Base-by-base conservation (phyloP, 1,284 basidiomycete species). In the Naganishia sp. region DNA sequence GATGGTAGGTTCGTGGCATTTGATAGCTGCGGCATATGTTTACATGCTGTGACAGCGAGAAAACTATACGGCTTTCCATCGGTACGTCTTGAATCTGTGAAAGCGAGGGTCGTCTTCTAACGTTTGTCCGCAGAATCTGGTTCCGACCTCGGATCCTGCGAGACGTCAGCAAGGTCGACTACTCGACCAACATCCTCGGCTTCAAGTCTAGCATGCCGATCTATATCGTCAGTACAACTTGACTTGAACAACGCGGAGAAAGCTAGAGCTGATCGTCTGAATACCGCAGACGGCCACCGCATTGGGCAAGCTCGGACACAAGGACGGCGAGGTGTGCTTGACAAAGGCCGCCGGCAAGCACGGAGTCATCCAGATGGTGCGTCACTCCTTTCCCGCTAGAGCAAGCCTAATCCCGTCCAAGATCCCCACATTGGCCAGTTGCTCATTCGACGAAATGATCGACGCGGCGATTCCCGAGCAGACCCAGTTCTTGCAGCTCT, bases 291-390 rank as follows among this genome's bases (percentile, higher is more conserved):
- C 85, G 46, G 88, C 88, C 28, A 90, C 90, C 13, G 90, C 90
- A 1, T 81, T 89, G 0, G 94, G 94, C 39, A 96, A 95, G 81
- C 87, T 98, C 2, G 94, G 92, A 6, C 94, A 96, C 74, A 91
- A 92, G 0, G 90, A 94, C 66, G 94, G 94, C 21, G 94, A 96
- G 79, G 82, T 94, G 13, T 89, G 88, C 73, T 77, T 97, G 51
- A 97, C 94, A 0, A 83, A 87, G 67, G 92, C 91, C 0, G 92
- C 91, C 0, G 90, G 85, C 67, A 87, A 87, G 73, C 83, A 90
- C 67, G 85, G 84, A 17, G 81, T 92, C 55, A 94, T 95, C 69
- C 94, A 95, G 73, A 94, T 95, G 94, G 91, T 89, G 66, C 68
- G 79, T 71, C 28, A 28, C 28, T 0, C 62, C 58, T 7, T 68